Evolutionary conservation across 2,329 filamentous ascomycete species (phyloP).

Genomic region (Ophiognomonia clavigignenti-juglandacearum): DNA sequence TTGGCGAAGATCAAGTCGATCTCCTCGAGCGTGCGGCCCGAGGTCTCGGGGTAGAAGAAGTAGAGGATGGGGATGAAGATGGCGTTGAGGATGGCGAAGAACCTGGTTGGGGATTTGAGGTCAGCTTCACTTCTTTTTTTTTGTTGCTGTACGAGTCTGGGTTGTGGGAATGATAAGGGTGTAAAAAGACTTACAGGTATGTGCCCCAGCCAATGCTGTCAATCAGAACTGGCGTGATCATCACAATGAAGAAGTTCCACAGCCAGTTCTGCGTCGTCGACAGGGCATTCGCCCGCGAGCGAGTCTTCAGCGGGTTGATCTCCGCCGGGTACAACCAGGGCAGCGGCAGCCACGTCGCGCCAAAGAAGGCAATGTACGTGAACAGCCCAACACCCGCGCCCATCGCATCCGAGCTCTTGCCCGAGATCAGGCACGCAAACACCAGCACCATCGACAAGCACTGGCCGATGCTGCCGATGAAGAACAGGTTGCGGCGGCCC

Average conservation of each 20-base stretch:
- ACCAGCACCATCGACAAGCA: conserved; percentile 53
- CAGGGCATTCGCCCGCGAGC: conserved; percentile 43
- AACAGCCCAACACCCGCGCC: conserved; percentile 65
- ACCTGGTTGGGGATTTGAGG: conserved; percentile 16
- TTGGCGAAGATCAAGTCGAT: conserved; percentile 42
- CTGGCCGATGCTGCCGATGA: conserved; percentile 41
- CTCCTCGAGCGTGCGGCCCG: conserved; percentile 52
- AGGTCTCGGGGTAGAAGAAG: conserved; percentile 43
- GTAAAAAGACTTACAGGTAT: conserved; percentile 6
- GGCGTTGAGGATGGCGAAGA: conserved; percentile 49
- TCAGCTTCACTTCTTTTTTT: neutral
- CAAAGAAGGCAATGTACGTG: conserved; percentile 65
- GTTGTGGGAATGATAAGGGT: no score
- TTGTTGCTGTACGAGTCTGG: neutral
- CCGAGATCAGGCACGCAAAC: conserved; percentile 64
- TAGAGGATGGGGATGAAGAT: conserved; percentile 48
- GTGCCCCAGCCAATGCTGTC: conserved; percentile 45
- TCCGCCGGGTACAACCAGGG: conserved; percentile 57
- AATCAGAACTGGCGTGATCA: conserved; percentile 62
- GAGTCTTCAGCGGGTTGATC: conserved; percentile 45
- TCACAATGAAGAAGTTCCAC: conserved; percentile 45
- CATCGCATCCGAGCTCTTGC: conserved; percentile 55
- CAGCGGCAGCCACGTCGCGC: conserved; percentile 59
- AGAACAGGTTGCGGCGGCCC: conserved; percentile 41
- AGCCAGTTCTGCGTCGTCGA: conserved; percentile 60